Base-by-base conservation (phyloP, 805 yeast species). In the Starmerella lactis-condensi region DNA sequence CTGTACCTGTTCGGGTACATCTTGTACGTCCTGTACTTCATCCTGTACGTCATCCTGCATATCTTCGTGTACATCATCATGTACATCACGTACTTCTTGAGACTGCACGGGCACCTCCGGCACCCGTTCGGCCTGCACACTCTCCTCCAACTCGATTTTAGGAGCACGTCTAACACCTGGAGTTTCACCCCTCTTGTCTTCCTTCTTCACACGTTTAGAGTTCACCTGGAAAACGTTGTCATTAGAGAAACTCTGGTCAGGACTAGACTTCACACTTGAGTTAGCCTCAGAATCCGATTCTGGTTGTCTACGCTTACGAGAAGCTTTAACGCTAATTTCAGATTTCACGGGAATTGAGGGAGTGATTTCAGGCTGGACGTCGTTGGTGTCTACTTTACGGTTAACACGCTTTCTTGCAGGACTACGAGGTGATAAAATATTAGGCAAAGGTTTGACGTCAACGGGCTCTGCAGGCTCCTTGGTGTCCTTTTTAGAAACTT, bases 211-310 rank as follows among this genome's bases (percentile, higher is more conserved):
- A 18, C 41, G 36, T 28, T 32, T 32, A 26, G 32, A 34, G 5
- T 32, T 17, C 8, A 21, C 18, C 33, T 44, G 48, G 32, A 44
- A 44, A 23, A 43, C 41, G 31, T 44, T 44, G 17, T 37, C 34
- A 11, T 17, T 13, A 8, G 36, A 22, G 41, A 43, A 43, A 13
- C 44, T 39, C 22, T 32, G 24, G 17, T 33, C 36, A 20, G 13
- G 32, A n/a, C n/a, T n/a, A n/a, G n/a, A n/a, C n/a, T n/a, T n/a
- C n/a, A n/a, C n/a, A n/a, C n/a, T n/a, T n/a, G n/a, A n/a, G n/a
- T n/a, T n/a, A n/a, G n/a, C n/a, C n/a, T n/a, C n/a, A n/a, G n/a
- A n/a, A n/a, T n/a, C n/a, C n/a, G n/a, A n/a, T n/a, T n/a, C n/a
- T n/a, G n/a, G n/a, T n/a, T n/a, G n/a, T n/a, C n/a, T n/a, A n/a